Conservation (phyloP, 495 filamentous ascomycete species). For the Hypoxylon cercidicola region DNA sequence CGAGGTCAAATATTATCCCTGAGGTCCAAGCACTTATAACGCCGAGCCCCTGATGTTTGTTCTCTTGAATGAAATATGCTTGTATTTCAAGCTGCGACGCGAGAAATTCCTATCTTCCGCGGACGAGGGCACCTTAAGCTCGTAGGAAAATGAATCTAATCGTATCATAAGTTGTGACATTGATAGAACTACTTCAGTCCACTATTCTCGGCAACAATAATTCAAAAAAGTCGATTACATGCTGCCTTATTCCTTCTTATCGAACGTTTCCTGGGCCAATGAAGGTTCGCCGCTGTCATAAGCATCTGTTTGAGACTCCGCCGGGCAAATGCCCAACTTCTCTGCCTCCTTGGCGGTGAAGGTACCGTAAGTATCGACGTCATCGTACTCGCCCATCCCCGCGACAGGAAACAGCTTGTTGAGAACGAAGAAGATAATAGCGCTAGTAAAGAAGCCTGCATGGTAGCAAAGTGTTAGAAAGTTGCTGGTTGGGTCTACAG, state of each 20-base stretch:
- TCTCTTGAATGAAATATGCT: too few species aligned
- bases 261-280: conserved; percentile 25
- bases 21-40: too few species aligned
- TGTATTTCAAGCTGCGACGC: too few species aligned
- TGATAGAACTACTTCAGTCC: too few species aligned
- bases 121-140: too few species aligned
- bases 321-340: conserved; percentile 40
- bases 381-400: conserved; percentile 45
- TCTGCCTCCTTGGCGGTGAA: conserved; percentile 48
- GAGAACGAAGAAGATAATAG: conserved; percentile 41
- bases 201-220: too few species aligned
- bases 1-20: too few species aligned
- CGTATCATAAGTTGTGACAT: too few species aligned
- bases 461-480: conserved; percentile 5
- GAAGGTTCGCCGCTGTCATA: conserved; percentile 29
- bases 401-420: conserved; percentile 47
- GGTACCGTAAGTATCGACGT: conserved; percentile 47
- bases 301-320: conserved; percentile 31
- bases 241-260: conserved; percentile 29
- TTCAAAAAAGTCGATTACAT: too few species aligned
- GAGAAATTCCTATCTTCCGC: too few species aligned
- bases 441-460: conserved; percentile 50
- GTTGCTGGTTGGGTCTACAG: background rate
- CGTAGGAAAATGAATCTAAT: too few species aligned
- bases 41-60: too few species aligned